phyloP scores from a whole-genome alignment of 1,284 basidiomycete species.

The Cutaneotrichosporon spelunceum region DNA sequence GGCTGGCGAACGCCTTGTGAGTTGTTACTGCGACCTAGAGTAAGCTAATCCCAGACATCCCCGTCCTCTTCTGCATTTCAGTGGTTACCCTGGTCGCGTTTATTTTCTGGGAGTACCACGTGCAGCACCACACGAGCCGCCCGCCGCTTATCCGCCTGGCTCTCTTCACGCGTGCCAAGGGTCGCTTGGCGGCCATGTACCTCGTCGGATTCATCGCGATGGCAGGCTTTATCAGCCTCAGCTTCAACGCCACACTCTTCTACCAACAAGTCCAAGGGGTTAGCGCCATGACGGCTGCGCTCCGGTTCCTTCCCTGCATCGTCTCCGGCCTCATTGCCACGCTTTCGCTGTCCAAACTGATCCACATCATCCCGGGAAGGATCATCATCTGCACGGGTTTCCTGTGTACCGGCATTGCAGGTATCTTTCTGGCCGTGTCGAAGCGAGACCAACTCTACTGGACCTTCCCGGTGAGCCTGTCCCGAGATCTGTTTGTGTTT shows the following conservation, averaged over 20 bases:
- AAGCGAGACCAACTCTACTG: constrained; percentile 37
- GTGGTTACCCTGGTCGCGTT: constrained; percentile 62
- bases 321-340: constrained; percentile 65
- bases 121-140: constrained; percentile 47
- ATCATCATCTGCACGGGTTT: constrained; percentile 59
- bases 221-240: constrained; percentile 55
- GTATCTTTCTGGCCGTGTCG: constrained; percentile 70
- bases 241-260: constrained; percentile 18
- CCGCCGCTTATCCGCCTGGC: constrained; percentile 65
- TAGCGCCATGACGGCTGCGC: constrained; percentile 59
- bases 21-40: constrained; percentile 42
- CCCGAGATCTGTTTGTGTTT: background rate
- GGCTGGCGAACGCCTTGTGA: constrained; percentile 67
- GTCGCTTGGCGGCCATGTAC: constrained; percentile 62
- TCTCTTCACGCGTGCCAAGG: constrained; percentile 61
- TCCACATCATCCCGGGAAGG: constrained; percentile 14
- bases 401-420: constrained; percentile 58
- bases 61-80: constrained; percentile 61
- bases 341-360: constrained; percentile 35
- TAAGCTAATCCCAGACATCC: constrained; percentile 32
- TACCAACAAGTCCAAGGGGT: constrained; percentile 23
- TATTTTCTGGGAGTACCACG: constrained; percentile 63
- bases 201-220: constrained; percentile 64
- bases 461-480: background rate
- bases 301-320: constrained; percentile 71